A percentile compares a stretch with the other conserved stretches of the same genome.
Conservation (phyloP, 768 basidiomycete species). For the Lactifluus subvellereus region DNA sequence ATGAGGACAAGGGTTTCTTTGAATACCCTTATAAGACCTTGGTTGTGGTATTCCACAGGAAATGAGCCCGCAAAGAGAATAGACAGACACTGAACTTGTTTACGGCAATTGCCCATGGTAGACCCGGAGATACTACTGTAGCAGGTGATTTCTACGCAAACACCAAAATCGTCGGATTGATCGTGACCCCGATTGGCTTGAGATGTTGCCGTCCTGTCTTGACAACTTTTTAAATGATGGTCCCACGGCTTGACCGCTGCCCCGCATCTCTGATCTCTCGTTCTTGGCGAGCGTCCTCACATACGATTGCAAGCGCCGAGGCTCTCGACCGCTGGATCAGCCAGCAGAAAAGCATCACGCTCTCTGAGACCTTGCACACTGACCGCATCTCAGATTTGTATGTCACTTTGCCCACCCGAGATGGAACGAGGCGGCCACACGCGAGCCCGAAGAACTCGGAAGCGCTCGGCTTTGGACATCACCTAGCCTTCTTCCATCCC, state of each 20-base stretch:
- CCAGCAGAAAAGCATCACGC: slow-evolving; percentile 40
- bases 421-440: slow-evolving; percentile 43
- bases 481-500: slow-evolving; percentile 70
- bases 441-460: slow-evolving; percentile 37
- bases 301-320: slow-evolving; percentile 8
- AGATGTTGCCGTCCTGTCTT: neutral
- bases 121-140: too few species aligned
- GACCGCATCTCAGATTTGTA: slow-evolving; percentile 61
- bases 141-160: too few species aligned
- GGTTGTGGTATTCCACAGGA: slow-evolving; percentile 48
- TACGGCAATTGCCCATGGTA: too few species aligned
- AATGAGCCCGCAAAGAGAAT: slow-evolving; percentile 27
- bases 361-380: slow-evolving; percentile 45
- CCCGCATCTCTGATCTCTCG: slow-evolving; percentile 8
- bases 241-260: neutral
- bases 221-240: neutral
- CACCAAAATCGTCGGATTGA: too few species aligned
- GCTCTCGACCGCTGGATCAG: slow-evolving; percentile 51
- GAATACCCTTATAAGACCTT: slow-evolving; percentile 74
- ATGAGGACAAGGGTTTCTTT: slow-evolving; percentile 66
- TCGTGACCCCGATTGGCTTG: too few species aligned
- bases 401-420: slow-evolving; percentile 67
- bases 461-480: slow-evolving; percentile 56
- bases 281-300: slow-evolving; percentile 10
- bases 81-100: neutral